Evolutionary conservation across 108 stramenopile species (phyloP), one percentile per base, ranked within the genome.

Genomic region (Nitzschia inconspicua): DNA sequence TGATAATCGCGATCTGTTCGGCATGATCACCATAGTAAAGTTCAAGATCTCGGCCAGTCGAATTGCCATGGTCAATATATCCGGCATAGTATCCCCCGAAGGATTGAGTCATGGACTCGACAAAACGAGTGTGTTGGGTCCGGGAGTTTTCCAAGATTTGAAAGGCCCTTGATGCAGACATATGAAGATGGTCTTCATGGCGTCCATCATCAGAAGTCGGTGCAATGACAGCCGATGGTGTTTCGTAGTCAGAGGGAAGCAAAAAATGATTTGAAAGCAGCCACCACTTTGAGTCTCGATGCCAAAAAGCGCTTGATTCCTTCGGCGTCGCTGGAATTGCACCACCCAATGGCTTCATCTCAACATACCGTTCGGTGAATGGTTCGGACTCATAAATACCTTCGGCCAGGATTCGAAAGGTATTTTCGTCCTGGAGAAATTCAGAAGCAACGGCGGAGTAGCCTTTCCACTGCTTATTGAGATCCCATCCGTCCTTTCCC

Each of bases 181-280:
- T n/a, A n/a, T n/a, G n/a, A n/a, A n/a, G n/a, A n/a, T n/a, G n/a
- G n/a, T n/a, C n/a, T n/a, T n/a, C n/a, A n/a, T n/a, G n/a, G n/a
- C n/a, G n/a, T n/a, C n/a, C n/a, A n/a, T n/a, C n/a, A n/a, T n/a
- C n/a, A n/a, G n/a, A n/a, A n/a, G n/a, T n/a, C n/a, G n/a, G n/a
- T n/a, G n/a, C n/a, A n/a, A n/a, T n/a, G n/a, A n/a, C n/a, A n/a
- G n/a, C n/a, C n/a, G n/a, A n/a, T n/a, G n/a, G n/a, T n/a, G n/a
- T n/a, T n/a, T n/a, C n/a, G n/a, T n/a, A n/a, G n/a, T n/a, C 24
- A 26, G 26, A n/a, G 5, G 50, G 20, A 25, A 28, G 7, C 13
- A 51, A 26, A 51, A 51, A 51, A 23, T 51, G 50, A 29, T 51
- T 51, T 27, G 29, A n/a, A n/a, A 51, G 23, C 4, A 51, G 26